Evolutionary conservation across 176 grass and related monocot genomes (phyloP), one percentile per base, ranked within the genome.

Genomic region (Oryza brachyantha): DNA sequence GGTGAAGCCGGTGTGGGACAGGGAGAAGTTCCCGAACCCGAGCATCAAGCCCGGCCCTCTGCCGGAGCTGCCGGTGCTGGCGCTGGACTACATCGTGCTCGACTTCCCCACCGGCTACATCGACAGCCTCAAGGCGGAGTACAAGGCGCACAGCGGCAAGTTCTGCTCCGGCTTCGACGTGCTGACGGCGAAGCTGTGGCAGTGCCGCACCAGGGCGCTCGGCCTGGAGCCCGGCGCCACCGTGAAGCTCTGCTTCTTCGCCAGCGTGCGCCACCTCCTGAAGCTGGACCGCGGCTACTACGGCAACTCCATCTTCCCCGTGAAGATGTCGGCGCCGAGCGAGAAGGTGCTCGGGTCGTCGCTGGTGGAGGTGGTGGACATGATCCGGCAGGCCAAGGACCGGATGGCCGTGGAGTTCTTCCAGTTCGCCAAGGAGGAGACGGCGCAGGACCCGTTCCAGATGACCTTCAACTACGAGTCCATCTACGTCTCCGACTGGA

Each of bases 391-490:
- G 19, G 92, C 89, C 2, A 92, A 92, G 82, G 73, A 86, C 8
- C 31, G 77, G 62, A 79, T 95, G 84, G 64, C 92, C 0, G 78
- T 66, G 29, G 72, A 87, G 75, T 92, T 95, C 86, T 78, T 76
- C 64, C 72, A 82, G 79, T 95, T 92, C 43, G 92, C 88, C 17
- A 89, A 85, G 59, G 88, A 88, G 45, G 88, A 95, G 84, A 77
- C 76, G 0, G 68, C 76, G 43, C 64, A 78, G 57, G 89, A 91
- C 74, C 93, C 89, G 3, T 91, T 92, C 76, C 76, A 88, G 62
- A 95, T 91, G 93, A 89, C 89, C 10, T 91, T 94, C 50, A 87
- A 95, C 74, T 95, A 95, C 67, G 93, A 90, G 84, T 87, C 88
- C 24, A 76, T 92, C 70, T 91, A 89, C 28, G 84, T 95, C 25